Conservation (phyloP, 106 monocot genomes). For the Chionographis japonica region DNA sequence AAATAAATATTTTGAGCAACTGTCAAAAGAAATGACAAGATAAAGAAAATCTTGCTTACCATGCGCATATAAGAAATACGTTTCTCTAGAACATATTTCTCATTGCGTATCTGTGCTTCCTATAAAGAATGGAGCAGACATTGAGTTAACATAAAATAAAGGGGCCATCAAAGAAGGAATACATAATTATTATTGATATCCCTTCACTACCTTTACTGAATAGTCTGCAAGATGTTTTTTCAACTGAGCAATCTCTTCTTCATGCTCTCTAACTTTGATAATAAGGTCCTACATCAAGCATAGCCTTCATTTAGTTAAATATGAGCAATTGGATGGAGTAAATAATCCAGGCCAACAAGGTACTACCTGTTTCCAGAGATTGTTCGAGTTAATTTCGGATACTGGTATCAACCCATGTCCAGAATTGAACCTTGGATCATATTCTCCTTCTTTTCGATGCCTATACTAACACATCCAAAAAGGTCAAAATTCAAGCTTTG, state of each 20-base stretch:
- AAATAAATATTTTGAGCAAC: not conserved
- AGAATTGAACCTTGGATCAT: constrained; percentile 44
- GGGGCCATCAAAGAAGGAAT: not conserved
- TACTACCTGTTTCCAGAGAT: constrained; percentile 70
- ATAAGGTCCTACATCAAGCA: constrained; percentile 56
- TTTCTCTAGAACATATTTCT: constrained; percentile 79
- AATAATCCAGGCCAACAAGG: not conserved
- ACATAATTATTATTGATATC: not conserved
- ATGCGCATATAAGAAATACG: constrained; percentile 94
- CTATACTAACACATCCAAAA: constrained; percentile 23
- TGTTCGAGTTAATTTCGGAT: constrained; percentile 45
- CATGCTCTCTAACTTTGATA: constrained; percentile 65
- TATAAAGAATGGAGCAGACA: constrained; percentile 17
- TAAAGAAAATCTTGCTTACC: constrained; percentile 33
- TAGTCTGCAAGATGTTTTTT: constrained; percentile 84
- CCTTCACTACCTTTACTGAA: constrained; percentile 59
- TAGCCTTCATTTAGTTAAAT: constrained; percentile 1
- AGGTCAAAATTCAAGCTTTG: not conserved
- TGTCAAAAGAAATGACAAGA: not conserved
- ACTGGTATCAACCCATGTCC: constrained; percentile 38
- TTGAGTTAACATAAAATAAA: not conserved
- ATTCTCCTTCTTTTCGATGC: constrained; percentile 64
- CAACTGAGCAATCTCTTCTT: constrained; percentile 81
- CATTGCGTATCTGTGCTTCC: constrained; percentile 77
- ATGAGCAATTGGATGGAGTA: not conserved